Evolutionary conservation across 1,284 basidiomycete species (phyloP).

Genomic region (Ceraceosorus bombacis): DNA sequence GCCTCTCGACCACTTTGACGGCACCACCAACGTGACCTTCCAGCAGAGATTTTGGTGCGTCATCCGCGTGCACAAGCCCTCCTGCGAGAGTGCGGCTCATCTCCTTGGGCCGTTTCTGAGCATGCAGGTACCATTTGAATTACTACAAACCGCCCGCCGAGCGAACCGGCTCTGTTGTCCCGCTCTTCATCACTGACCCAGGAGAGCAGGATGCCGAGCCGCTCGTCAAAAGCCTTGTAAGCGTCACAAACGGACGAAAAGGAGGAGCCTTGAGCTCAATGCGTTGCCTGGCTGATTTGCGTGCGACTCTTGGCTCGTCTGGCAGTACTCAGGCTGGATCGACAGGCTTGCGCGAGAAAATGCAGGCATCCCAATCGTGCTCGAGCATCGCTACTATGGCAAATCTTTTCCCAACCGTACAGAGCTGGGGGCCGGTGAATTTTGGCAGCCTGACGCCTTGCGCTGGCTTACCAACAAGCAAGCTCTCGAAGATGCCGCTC

Average conservation of each 20-base stretch:
- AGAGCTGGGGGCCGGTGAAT: conserved; percentile 58
- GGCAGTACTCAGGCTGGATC: conserved; percentile 60
- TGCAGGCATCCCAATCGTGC: conserved; percentile 67
- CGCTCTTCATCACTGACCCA: conserved; percentile 47
- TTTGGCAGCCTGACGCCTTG: conserved; percentile 51
- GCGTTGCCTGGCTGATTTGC: too few relatives aligned
- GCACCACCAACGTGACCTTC: conserved; percentile 50
- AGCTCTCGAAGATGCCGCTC: conserved; percentile 80
- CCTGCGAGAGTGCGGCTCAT: conserved; percentile 63
- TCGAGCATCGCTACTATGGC: conserved; percentile 62
- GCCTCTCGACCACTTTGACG: conserved; percentile 65
- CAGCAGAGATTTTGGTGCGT: conserved; percentile 72
- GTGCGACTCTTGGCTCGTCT: conserved; percentile 20
- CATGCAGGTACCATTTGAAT: too few relatives aligned
- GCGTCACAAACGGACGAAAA: too few relatives aligned
- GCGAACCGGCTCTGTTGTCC: conserved; percentile 18
- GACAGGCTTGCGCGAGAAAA: conserved; percentile 61
- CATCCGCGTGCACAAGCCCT: conserved; percentile 71
- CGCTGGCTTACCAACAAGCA: conserved; percentile 81
- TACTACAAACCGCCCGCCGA: too few relatives aligned
- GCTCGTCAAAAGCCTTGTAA: too few relatives aligned
- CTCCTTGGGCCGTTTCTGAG: too few relatives aligned
- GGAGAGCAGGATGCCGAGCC: conserved; percentile 16
- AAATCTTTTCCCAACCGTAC: conserved; percentile 68
- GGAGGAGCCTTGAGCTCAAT: too few relatives aligned